Conservation (phyloP, 208 protist species). For the Crithidia expoeki region DNA sequence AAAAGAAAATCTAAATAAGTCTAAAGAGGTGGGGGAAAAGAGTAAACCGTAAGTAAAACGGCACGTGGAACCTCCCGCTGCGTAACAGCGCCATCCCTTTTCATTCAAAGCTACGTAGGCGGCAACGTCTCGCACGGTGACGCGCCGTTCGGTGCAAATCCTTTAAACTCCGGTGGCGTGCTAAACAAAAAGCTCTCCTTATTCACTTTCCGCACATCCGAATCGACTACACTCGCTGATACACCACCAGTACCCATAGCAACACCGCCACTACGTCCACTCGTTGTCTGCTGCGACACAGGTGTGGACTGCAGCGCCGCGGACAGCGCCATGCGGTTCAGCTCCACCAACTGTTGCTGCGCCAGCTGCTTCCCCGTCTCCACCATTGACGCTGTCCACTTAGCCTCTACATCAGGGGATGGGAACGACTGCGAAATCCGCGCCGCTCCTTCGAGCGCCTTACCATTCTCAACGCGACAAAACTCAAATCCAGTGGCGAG, state of each 20-base stretch:
- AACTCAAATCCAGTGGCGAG: conserved; percentile 60
- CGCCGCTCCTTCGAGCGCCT: not conserved
- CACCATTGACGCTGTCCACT: conserved; percentile 31
- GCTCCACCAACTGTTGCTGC: conserved; percentile 32
- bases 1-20: not conserved
- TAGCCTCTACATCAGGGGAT: conserved; percentile 6
- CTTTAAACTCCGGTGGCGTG: conserved; percentile 80
- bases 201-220: conserved; percentile 32
- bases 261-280: not conserved
- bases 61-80: not conserved
- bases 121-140: conserved; percentile 1
- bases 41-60: not conserved
- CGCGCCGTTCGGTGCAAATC: conserved; percentile 35
- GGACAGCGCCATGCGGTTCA: conserved; percentile 10
- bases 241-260: not conserved
- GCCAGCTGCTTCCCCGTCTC: conserved; percentile 33
- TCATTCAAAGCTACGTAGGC: not conserved
- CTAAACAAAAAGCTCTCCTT: conserved; percentile 61
- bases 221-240: conserved; percentile 27
- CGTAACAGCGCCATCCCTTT: not conserved
- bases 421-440: conserved; percentile 6
- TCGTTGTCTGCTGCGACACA: conserved; percentile 22
- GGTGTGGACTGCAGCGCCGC: conserved; percentile 25
- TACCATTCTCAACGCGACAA: not conserved
- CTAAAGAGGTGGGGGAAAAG: not conserved